Percentiles rank a stretch among this genome's conserved stretches.
phyloP scores from a whole-genome alignment of 345 rosid species.

The Citrus medica region DNA sequence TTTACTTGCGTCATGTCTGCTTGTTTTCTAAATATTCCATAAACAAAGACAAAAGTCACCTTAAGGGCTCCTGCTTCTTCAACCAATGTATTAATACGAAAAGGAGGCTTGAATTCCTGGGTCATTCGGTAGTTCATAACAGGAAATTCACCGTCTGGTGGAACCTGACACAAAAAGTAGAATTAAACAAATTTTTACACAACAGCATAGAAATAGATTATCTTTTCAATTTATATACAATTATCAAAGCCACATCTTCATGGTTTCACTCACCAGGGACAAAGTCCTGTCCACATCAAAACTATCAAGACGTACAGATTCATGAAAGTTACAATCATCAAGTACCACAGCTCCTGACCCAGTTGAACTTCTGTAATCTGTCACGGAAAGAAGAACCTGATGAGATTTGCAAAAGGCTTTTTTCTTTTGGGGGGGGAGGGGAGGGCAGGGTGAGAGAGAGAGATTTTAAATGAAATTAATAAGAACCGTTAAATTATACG shows the following conservation, averaged over 20 bases:
- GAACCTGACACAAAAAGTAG: constrained; percentile 55
- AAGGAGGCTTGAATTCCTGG: constrained; percentile 98
- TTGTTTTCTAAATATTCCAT: neutral
- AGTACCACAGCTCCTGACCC: constrained; percentile 85
- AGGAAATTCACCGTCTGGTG: constrained; percentile 99
- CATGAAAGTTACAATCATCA: constrained; percentile 99
- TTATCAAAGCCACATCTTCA: constrained; percentile 6
- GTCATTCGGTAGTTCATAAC: constrained; percentile 99
- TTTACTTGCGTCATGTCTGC: neutral
- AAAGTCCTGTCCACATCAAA: constrained; percentile 87
- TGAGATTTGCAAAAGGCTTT: neutral
- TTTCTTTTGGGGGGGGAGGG: neutral
- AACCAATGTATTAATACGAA: constrained; percentile 81
- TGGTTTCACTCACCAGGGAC: constrained; percentile 65
- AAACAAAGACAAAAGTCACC: constrained; percentile 34
- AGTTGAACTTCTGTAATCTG: constrained; percentile 84
- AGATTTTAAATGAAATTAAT: neutral
- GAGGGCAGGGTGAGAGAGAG: neutral
- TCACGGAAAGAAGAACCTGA: constrained; percentile 21
- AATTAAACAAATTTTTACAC: constrained; percentile 6
- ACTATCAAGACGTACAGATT: constrained; percentile 93
- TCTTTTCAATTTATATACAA: neutral
- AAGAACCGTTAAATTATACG: neutral
- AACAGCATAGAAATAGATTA: neutral
- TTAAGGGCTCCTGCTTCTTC: constrained; percentile 95